A percentile compares a stretch with the other conserved stretches of the same genome.
These are phyloP conservation scores for Colletotrichum sojae DNA, from an alignment of 2,329 filamentous ascomycete species.

Conservation along the genomic window DNA sequence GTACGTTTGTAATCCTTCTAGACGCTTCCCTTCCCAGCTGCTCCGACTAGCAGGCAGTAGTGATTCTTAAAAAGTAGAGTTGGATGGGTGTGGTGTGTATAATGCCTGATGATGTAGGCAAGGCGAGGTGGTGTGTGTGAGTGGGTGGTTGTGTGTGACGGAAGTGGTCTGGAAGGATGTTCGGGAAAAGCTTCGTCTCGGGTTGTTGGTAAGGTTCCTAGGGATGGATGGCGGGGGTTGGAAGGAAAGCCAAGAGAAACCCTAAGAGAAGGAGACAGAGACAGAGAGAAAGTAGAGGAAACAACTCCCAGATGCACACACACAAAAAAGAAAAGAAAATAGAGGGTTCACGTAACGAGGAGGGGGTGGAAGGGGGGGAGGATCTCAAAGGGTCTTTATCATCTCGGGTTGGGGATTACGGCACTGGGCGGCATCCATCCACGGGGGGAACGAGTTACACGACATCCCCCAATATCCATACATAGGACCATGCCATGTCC, in stretches of 20 bases:
- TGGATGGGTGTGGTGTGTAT: not conserved
- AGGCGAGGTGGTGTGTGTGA: not conserved
- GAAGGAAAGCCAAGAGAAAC: not conserved
- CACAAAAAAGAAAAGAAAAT: slow-evolving; percentile 12
- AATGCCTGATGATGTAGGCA: slow-evolving; percentile 6
- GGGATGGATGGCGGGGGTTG: not conserved
- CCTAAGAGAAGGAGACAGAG: not conserved
- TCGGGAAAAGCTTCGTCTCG: too few species aligned
- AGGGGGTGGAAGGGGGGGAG: slow-evolving; percentile 31
- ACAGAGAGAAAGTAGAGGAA: not conserved
- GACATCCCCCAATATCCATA: not conserved
- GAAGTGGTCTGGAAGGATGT: slow-evolving; percentile 5
- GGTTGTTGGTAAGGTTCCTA: not conserved
- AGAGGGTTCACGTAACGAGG: not conserved
- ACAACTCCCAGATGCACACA: slow-evolving; percentile 30
- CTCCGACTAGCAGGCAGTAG: slow-evolving; percentile 22
- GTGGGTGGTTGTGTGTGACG: not conserved
- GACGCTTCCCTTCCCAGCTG: slow-evolving; percentile 1
- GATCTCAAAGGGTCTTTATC: slow-evolving; percentile 40
- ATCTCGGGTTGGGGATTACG: slow-evolving; percentile 6
- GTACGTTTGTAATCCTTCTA: slow-evolving; percentile 18
- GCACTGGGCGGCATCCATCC: slow-evolving; percentile 28
- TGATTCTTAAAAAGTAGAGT: too few species aligned
- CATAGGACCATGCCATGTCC: not conserved
- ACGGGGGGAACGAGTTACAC: not conserved